These are phyloP conservation scores for Histomonas meleagridis DNA, from an alignment of 208 protist genomes.

Conservation along the genomic window DNA sequence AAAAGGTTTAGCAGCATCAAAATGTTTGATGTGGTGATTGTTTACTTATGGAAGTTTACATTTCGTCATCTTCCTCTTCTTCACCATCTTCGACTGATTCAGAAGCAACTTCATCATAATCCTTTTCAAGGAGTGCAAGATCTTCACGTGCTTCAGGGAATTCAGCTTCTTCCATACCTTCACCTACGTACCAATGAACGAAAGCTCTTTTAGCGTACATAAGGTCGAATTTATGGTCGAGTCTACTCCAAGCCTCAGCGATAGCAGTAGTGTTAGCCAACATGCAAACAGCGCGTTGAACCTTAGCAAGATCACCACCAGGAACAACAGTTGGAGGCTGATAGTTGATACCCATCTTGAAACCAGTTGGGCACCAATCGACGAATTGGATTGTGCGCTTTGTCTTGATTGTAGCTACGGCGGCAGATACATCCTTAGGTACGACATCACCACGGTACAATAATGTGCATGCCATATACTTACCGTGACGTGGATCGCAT, in stretches of 20 bases:
- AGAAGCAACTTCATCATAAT: slow-evolving; percentile 58
- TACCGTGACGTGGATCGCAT: slow-evolving; percentile 78
- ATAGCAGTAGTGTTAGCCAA: slow-evolving; percentile 56
- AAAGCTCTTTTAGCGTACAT: slow-evolving; percentile 85
- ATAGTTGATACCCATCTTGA: slow-evolving; percentile 71
- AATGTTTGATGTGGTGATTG: too few relatives aligned
- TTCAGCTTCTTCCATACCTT: slow-evolving; percentile 80
- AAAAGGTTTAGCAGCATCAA: too few relatives aligned
- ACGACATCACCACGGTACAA: slow-evolving; percentile 90
- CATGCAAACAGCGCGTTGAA: slow-evolving; percentile 55
- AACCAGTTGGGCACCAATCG: slow-evolving; percentile 83
- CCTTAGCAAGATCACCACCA: slow-evolving; percentile 60
- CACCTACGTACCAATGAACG: slow-evolving; percentile 85
- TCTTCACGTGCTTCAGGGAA: slow-evolving; percentile 63
- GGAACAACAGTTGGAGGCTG: slow-evolving; percentile 55
- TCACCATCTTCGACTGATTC: slow-evolving; percentile 50
- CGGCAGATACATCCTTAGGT: slow-evolving; percentile 81
- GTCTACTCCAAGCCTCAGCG: neutral
- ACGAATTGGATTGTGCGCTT: slow-evolving; percentile 64
- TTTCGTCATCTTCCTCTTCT: slow-evolving; percentile 49
- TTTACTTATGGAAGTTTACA: too few relatives aligned
- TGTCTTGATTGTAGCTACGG: slow-evolving; percentile 54
- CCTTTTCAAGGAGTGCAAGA: slow-evolving; percentile 57
- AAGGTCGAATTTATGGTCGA: slow-evolving; percentile 79
- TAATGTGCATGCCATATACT: slow-evolving; percentile 86